Evolutionary conservation across 805 yeast species (phyloP), one percentile per base, ranked within the genome.

Genomic region (Hanseniaspora jakobsenii): DNA sequence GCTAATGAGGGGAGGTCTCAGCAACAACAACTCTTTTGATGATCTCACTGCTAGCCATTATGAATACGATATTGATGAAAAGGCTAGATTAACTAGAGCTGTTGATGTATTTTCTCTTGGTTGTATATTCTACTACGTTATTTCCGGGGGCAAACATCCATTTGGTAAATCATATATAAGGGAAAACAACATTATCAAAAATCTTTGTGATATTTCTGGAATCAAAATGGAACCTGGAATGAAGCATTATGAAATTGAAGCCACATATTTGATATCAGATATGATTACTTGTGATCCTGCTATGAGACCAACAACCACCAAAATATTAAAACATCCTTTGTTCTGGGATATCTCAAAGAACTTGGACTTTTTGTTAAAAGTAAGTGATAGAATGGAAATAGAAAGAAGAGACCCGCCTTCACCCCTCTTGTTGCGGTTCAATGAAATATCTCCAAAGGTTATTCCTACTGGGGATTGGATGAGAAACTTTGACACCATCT

Each of bases 21-120:
- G 40, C 14, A 32, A 6, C 49, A 49, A 47, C 19, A 26, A 49
- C 52, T n/a, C 32, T 46, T 12, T 44, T 24, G 40, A 55, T 52
- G 59, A 55, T 3, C 18, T 16, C 5, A 18, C 17, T n/a, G 13
- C 17, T 1, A 43, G 47, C n/a, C 42, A 32, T 32, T 49, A 58
- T 44, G 62, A 59, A n/a, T 59, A 58, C 55, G 75, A 66, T 48
- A 53, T 64, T 1, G 51, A 64, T 12, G 61, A 70, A 4, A 66
- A 66, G 36, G 73, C 81, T 51, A 67, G 94, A 42, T 67, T 86
- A 31, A 87, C 95, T 0, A 73, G 87, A 51, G 86, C 95, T 0
- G 82, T 91, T 44, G 99, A 91, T 61, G 81, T 91, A 3, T 91
- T 91, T 57, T 83, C 96, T 0, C 66, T 89, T 49, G 99, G 99